phyloP scores from a whole-genome alignment of 192 early-diverging fungal species.

The Backusella psychrophila region DNA sequence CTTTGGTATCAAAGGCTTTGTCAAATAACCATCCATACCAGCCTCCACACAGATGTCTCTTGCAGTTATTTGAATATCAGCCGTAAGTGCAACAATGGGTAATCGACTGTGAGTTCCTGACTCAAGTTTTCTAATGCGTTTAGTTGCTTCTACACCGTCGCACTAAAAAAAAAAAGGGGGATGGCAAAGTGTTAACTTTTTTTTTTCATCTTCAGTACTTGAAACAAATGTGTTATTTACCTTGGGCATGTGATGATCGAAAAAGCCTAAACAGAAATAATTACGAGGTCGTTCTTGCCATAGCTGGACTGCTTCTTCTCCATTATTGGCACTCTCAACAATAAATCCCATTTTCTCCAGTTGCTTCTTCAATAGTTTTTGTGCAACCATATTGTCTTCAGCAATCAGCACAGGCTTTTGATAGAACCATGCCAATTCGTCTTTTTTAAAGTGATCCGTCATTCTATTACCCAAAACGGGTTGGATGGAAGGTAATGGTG shows the following conservation, averaged over 20 bases:
- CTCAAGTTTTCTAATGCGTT: constrained; percentile 39
- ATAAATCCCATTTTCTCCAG: constrained; percentile 42
- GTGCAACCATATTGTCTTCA: constrained; percentile 48
- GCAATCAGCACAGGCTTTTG: constrained; percentile 47
- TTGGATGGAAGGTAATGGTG: constrained; percentile 17
- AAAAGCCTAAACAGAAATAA: constrained; percentile 44
- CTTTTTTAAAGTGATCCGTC: constrained; percentile 33
- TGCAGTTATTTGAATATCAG: constrained; percentile 47
- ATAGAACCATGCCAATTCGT: constrained; percentile 36
- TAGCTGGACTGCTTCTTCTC: constrained; percentile 39
- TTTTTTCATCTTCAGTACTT: no score
- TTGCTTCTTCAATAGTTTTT: constrained; percentile 42
- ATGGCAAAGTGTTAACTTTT: no score
- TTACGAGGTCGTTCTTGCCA: constrained; percentile 37
- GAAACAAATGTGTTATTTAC: constrained; percentile 19
- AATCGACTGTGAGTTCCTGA: constrained; percentile 26
- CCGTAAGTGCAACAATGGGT: constrained; percentile 48
- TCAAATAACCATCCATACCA: constrained; percentile 52
- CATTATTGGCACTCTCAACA: constrained; percentile 48
- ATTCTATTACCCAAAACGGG: constrained; percentile 28
- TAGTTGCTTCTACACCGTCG: constrained; percentile 52
- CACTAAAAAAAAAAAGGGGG: constrained; percentile 22
- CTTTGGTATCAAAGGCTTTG: constrained; percentile 49
- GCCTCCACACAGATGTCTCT: constrained; percentile 43
- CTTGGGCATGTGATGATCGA: constrained; percentile 56